Evolutionary conservation across 1,284 basidiomycete genomes (phyloP), one percentile per base, ranked within the genome.

Genomic region (Rhodotorula sp.): DNA sequence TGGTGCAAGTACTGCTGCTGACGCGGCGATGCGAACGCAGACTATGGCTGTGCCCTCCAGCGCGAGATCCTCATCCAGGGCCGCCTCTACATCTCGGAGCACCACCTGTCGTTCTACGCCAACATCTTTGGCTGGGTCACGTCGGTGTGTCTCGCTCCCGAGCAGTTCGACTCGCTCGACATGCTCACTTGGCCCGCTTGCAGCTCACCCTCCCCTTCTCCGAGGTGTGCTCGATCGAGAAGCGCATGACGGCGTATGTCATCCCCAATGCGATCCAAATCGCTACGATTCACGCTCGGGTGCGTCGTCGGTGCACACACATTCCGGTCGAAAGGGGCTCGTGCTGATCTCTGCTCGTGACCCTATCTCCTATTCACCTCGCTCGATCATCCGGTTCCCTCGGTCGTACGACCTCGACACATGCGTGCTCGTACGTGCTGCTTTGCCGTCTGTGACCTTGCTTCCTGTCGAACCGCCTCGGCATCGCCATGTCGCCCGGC

Each of bases 121-220:
- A 99, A 97, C 81, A 97, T 99, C 66, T 97, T 99, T 82, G 96
- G 96, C 58, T 99, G 96, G 96, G 91, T 97, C 68, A 98, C 95
- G 25, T 91, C 97, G 80, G 92, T 94, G 80, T 34, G 34, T 34
- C 34, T 34, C 49, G 64, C n/a, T 10, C 13, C 42, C 9, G 13
- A 42, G 17, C 21, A 4, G 5, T 41, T 23, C 23, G 45, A 66
- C 59, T 44, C 23, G 44, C 41, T 9, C 13, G 41, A 14, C 41
- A 7, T 23, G 62, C n/a, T 45, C 53, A n/a, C 34, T 13, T 64
- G 50, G 9, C 42, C n/a, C 52, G 52, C 52, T 69, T 59, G 57
- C 82, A 96, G 93, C 86, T 97, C 73, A 89, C 90, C 54, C 88
- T 99, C 70, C 91, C 96, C 7, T 97, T 98, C 76, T 88, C 89